A percentile compares a stretch with the other conserved stretches of the same genome.
These are phyloP conservation scores for Cutaneotrichosporon sp. DNA, from an alignment of 1,284 basidiomycete species.

Conservation along the genomic window DNA sequence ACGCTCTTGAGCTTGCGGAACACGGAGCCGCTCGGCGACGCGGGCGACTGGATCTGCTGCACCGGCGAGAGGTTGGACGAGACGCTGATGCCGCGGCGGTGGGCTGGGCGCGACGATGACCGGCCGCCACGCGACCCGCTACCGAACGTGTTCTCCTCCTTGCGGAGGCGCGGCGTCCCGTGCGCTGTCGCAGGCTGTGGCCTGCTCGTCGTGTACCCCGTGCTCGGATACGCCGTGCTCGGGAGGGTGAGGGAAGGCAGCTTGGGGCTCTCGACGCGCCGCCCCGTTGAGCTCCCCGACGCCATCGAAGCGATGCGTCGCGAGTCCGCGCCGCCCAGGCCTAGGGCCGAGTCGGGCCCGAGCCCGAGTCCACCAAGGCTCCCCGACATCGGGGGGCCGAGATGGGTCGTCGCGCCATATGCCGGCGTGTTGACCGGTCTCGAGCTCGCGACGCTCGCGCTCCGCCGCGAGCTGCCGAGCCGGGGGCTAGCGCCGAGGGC, in stretches of 20 bases:
- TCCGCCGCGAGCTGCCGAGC: constrained; percentile 12
- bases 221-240: too few species aligned
- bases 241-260: constrained; percentile 6
- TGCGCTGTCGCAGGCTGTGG: constrained; percentile 8
- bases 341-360: constrained; percentile 8
- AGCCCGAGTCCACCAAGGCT: constrained; percentile 7
- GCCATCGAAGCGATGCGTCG: constrained; percentile 16
- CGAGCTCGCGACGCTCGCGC: constrained; percentile 15
- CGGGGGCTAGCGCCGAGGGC: constrained; percentile 10
- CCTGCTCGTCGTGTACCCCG: constrained; percentile 1
- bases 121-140: background rate
- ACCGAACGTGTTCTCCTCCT: background rate
- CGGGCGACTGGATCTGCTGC: constrained; percentile 11
- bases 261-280: constrained; percentile 1
- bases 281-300: constrained; percentile 1
- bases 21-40: constrained; percentile 33
- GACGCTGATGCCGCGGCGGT: constrained; percentile 14
- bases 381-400: constrained; percentile 1
- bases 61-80: constrained; percentile 16
- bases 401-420: constrained; percentile 9
- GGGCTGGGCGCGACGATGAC: constrained; percentile 3
- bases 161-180: constrained; percentile 11
- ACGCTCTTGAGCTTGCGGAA: constrained; percentile 34
- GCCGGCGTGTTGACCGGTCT: constrained; percentile 1
- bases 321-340: constrained; percentile 9